A percentile compares a stretch with the other conserved stretches of the same genome.
phyloP scores from a whole-genome alignment of 2,329 filamentous ascomycete species.

The Claviceps sp. region DNA sequence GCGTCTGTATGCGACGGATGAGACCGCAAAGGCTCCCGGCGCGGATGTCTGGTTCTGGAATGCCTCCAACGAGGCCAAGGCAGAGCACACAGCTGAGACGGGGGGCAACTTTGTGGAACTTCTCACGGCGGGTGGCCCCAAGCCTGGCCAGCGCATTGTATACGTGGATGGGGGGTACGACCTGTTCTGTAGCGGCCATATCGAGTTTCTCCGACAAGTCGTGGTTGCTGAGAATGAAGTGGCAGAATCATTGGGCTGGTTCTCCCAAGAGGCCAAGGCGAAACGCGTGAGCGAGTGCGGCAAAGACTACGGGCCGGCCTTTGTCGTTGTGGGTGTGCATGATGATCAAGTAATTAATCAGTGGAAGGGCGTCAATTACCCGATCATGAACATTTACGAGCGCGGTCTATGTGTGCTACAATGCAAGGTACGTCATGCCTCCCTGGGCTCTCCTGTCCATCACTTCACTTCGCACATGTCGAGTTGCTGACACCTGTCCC shows the following conservation, averaged over 20 bases:
- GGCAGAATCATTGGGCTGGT: constrained; percentile 61
- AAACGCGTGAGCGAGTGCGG: constrained; percentile 46
- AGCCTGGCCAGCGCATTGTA: constrained; percentile 68
- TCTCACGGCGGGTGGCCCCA: constrained; percentile 57
- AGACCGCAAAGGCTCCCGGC: constrained; percentile 64
- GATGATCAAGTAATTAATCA: constrained; percentile 90
- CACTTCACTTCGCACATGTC: background rate
- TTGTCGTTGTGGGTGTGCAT: constrained; percentile 86
- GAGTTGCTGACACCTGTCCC: background rate
- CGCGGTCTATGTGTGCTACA: constrained; percentile 89
- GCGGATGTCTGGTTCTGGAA: constrained; percentile 79
- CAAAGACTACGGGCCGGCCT: constrained; percentile 67
- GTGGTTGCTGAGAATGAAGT: constrained; percentile 57
- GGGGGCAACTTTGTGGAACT: constrained; percentile 53
- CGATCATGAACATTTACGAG: constrained; percentile 99
- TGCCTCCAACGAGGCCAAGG: constrained; percentile 35
- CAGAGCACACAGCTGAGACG: constrained; percentile 35
- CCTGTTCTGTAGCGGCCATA: constrained; percentile 91
- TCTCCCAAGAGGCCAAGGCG: constrained; percentile 46
- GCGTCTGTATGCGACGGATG: constrained; percentile 74
- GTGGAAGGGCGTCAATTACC: constrained; percentile 96
- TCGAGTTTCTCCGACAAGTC: constrained; percentile 80
- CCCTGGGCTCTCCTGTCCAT: background rate
- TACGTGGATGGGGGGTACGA: constrained; percentile 98
- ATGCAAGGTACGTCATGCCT: constrained; percentile 53